Evolutionary conservation across 2,329 filamentous ascomycete genomes (phyloP), one percentile per base, ranked within the genome.

Genomic region (Fusarium tricinctum): DNA sequence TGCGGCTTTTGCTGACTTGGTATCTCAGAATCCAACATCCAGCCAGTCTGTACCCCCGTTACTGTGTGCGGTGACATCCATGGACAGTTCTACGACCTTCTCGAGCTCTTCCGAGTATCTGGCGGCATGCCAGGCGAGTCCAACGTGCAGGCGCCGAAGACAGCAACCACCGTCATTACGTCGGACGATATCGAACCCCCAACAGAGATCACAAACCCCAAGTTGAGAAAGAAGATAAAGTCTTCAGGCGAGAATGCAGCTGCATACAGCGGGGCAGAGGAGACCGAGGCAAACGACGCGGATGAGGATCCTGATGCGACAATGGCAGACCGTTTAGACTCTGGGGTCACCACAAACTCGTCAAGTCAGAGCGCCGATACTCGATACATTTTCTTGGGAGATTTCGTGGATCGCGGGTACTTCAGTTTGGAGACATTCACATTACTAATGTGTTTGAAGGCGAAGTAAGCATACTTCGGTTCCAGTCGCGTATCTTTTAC

Each of bases 381-480:
- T 32, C 83, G 85, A 53, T 89, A 88, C 70, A 83, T 89, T 58
- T 88, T 89, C 68, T 77, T 87, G 83, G 94, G 95, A 46, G 95
- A 99, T 80, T 99, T 97, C 80, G 95, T 99, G 70, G 96, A 99
- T 79, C 92, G 96, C 74, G 96, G 96, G 51, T 94, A 99, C 72
- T 99, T 99, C 81, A 97, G 93, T 79, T 89, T 99, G 66, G 96
- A 99, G 82, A 99, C 96, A 0, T 99, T 99, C 77, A 97, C 95
- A 40, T 87, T 99, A 48, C 89, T 99, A 63, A 94, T 99, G 83
- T 99, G 96, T 81, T 85, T 99, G 67, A 99, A 99, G 75, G 86
- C 86, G 67, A 88, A 88, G 86, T 88, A 73, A 72, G 83, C 63
- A 43, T 38, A 20, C 30, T 20, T 17, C 6, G 28, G 42, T 23